phyloP scores from a whole-genome alignment of 1,284 basidiomycete genomes.

The Sporisorium graminicola region DNA sequence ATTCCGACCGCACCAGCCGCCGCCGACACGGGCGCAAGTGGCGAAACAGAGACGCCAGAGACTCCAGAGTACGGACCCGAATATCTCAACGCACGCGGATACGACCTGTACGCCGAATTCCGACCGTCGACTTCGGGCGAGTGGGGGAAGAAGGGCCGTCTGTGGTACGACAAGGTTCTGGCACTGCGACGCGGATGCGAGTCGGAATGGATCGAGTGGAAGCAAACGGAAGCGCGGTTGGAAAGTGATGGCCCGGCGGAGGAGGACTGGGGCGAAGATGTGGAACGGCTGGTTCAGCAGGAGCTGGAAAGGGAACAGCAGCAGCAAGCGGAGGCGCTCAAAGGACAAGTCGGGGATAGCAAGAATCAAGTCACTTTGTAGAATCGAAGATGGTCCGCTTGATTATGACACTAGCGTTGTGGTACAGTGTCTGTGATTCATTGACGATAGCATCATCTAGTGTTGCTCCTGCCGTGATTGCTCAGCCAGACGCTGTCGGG shows the following conservation, averaged over 20 bases:
- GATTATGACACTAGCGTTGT: constrained; percentile 2
- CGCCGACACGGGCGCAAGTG: neutral
- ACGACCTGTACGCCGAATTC: constrained; percentile 64
- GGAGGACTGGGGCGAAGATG: constrained; percentile 46
- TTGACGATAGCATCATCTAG: neutral
- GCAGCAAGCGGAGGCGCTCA: neutral
- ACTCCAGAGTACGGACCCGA: constrained; percentile 29
- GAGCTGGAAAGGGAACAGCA: constrained; percentile 33
- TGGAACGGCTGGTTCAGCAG: constrained; percentile 43
- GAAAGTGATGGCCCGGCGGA: constrained; percentile 29
- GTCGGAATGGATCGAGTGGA: constrained; percentile 32
- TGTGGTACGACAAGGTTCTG: constrained; percentile 62
- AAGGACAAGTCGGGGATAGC: neutral
- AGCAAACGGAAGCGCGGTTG: constrained; percentile 22
- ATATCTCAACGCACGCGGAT: constrained; percentile 55
- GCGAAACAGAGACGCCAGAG: neutral
- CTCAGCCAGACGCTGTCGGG: constrained; percentile 28
- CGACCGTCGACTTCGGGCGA: constrained; percentile 65
- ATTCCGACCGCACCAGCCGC: neutral
- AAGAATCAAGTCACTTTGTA: constrained; percentile 6
- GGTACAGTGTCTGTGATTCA: neutral
- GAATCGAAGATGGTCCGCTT: neutral
- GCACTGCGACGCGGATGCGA: constrained; percentile 45
- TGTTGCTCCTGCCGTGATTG: constrained; percentile 6
- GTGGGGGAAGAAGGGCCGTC: constrained; percentile 65